Conservation (phyloP, 352 stramenopile species). For the Phytophthora brassicae region DNA sequence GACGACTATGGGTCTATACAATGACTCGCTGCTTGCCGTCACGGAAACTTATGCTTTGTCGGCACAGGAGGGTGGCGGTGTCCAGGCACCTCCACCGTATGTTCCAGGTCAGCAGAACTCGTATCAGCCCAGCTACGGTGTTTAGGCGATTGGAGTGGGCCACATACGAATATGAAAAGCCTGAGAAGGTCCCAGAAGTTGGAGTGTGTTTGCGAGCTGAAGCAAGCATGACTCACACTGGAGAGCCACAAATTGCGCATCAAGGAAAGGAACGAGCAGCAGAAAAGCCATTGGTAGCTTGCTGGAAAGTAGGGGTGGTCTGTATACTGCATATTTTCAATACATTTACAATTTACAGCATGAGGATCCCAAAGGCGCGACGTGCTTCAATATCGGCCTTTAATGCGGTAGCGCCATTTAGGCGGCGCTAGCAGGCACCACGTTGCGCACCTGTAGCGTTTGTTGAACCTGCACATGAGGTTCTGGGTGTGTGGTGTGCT, state of each 20-base stretch:
- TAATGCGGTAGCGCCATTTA: slow-evolving; percentile 8
- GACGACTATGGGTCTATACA: slow-evolving; percentile 88
- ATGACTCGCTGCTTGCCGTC: slow-evolving; percentile 85
- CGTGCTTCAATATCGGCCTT: not conserved
- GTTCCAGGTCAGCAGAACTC: slow-evolving; percentile 89
- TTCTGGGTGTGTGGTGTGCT: slow-evolving; percentile 21
- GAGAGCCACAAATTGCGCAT: slow-evolving; percentile 1
- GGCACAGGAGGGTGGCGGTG: slow-evolving; percentile 57
- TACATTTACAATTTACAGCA: too few relatives aligned
- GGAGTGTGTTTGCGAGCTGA: slow-evolving; percentile 11
- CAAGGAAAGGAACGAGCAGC: slow-evolving; percentile 17
- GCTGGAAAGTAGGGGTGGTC: not conserved
- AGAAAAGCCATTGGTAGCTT: slow-evolving; percentile 36
- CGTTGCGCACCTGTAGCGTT: slow-evolving; percentile 13
- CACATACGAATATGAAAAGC: slow-evolving; percentile 20
- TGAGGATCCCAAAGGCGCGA: too few relatives aligned
- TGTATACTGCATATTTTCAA: not conserved
- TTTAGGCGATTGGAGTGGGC: slow-evolving; percentile 41
- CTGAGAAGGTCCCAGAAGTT: slow-evolving; percentile 6
- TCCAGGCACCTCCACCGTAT: slow-evolving; percentile 75
- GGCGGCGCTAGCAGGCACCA: slow-evolving; percentile 38
- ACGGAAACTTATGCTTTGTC: slow-evolving; percentile 87
- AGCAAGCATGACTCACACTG: slow-evolving; percentile 3
- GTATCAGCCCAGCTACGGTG: slow-evolving; percentile 87
- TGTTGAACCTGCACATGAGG: slow-evolving; percentile 28